Evolutionary conservation across 176 grass and related monocot genomes (phyloP), one percentile per base, ranked within the genome.

Genomic region (Triticum urartu): DNA sequence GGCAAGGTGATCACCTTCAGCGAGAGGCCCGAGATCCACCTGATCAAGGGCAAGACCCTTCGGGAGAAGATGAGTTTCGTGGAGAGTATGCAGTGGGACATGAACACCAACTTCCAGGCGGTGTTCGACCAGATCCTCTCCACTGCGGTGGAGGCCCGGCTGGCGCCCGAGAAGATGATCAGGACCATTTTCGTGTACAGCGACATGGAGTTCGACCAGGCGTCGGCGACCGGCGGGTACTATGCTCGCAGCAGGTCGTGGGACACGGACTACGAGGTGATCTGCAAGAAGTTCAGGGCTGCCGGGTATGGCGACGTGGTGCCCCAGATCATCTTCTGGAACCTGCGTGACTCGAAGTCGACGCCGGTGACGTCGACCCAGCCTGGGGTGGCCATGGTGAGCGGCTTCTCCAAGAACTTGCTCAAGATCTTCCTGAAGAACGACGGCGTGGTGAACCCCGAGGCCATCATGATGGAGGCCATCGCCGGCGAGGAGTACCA

Each of bases 161-260:
- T 75, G 14, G 72, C 45, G 72, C 72, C 72, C 0, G 72, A 75
- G 15, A 75, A 75, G 72, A 75, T 75, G 72, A 75, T 75, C 72
- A 52, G 72, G 72, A 75, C 72, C 12, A 63, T 94, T 80, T 81
- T 94, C 35, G 89, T 91, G 35, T 94, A 87, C 89, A 91, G 86
- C 83, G 92, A 94, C 86, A 94, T 91, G 92, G 92, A 91, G 79
- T 94, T 91, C 72, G 86, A 94, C 58, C 0, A 18, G 79, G 92
- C 83, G 21, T 89, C 88, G 4, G 60, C 0, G 40, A 13, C 6
- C 5, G 8, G 39, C n/a, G 69, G 69, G 12, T 65, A 65, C 18
- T 20, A 43, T 43, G 40, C 40, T 43, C 9, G 40, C 9, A 43
- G 42, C 42, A 43, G 42, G 10, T 43, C 42, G 7, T 59, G 54